Evolutionary conservation across 345 rosid genomes (phyloP), one percentile per base, ranked within the genome.

Genomic region (Euphorbia lathyris): DNA sequence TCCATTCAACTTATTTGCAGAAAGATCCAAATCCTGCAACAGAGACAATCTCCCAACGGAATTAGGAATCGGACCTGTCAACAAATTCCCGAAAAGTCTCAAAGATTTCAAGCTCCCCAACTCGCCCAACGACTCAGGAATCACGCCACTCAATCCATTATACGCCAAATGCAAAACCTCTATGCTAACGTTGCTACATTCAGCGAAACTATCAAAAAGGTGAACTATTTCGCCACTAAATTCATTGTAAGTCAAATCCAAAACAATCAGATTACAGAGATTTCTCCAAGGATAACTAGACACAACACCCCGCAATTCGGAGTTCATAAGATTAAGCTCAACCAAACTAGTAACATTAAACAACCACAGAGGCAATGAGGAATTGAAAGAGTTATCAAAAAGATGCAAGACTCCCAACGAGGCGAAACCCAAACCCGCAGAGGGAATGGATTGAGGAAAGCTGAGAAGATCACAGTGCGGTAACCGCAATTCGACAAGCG

Each of bases 231-330:
- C 58, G 22, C 79, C 72, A 29, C 13, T 27, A 5, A 71, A 23
- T 10, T 9, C 55, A 36, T 64, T 64, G 55, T 64, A 64, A 43
- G 86, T 86, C 3, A 84, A 81, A 68, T 87, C 87, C 38, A 63
- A 42, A 38, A 52, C 52, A 12, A 11, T 16, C 52, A 63, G 16
- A 42, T 25, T 13, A 63, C 67, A 63, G 19, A 63, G 52, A 42
- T 63, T 40, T 63, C 52, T 81, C 67, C 67, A 63, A 20, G 73
- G 19, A 42, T 63, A 23, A 23, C 27, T 63, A 4, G 52, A 42
- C 5, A 63, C 11, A 17, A 25, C 11, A 42, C 67, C 67, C 20
- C 12, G 16, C 0, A 63, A 12, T 42, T 63, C 67, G 20, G 67
- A 63, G 27, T 63, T 63, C 34, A 42, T 23, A 16, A 63, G 52